Evolutionary conservation across 371 early-diverging fungal species (phyloP).

Genomic region (Chytridium lagenaria): DNA sequence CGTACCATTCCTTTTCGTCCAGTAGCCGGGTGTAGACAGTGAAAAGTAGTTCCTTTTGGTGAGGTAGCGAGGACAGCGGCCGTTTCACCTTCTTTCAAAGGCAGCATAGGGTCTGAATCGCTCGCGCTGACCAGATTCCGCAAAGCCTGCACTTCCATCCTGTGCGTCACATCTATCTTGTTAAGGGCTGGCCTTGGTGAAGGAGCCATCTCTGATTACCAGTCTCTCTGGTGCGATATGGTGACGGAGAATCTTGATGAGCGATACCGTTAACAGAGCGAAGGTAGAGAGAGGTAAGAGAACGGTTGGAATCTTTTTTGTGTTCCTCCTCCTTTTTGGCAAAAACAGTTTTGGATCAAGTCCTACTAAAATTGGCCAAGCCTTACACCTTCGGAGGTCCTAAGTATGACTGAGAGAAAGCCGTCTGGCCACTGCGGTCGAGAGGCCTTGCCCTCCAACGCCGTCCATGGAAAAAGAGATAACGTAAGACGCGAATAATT

Average conservation of each 20-base stretch:
- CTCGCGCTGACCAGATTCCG: not conserved
- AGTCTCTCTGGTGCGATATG: not conserved
- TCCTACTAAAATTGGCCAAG: no score
- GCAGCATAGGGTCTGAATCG: constrained; percentile 1
- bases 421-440: no score
- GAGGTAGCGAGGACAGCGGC: not conserved
- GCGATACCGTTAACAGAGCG: no score
- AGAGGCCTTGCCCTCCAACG: no score
- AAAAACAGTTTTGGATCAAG: no score
- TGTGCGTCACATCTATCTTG: not conserved
- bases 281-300: no score
- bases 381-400: no score
- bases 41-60: constrained; percentile 11
- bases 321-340: no score
- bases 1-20: constrained; percentile 1
- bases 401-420: no score
- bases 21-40: not conserved
- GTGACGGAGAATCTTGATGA: not conserved
- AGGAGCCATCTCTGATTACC: not conserved
- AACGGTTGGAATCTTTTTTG: no score
- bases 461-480: no score
- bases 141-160: not conserved
- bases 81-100: not conserved
- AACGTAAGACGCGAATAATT: no score
- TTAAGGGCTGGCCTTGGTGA: not conserved